Percentiles rank a stretch among this genome's conserved stretches.
Conservation (phyloP, 2,329 filamentous ascomycete species). For the Paecilomyces variotii region DNA sequence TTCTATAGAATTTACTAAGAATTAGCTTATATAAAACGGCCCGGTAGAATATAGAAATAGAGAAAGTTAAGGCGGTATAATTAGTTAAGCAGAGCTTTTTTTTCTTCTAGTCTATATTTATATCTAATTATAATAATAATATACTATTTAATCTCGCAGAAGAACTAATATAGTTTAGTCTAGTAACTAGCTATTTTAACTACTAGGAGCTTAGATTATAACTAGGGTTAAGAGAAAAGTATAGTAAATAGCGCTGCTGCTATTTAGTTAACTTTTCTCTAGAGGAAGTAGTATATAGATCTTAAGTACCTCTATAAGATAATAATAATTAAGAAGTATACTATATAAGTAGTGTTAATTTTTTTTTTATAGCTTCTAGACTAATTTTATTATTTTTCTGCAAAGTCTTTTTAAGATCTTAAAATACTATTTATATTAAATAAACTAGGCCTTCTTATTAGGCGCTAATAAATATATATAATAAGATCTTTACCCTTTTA, state of each 20-base stretch:
- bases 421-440: not conserved
- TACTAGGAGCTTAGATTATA: not conserved
- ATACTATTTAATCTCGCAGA: not conserved
- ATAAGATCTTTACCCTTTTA: conserved; percentile 8
- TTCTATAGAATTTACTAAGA: conserved; percentile 67
- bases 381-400: conserved; percentile 51
- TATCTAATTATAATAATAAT: conserved; percentile 4
- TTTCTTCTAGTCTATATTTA: too few relatives aligned
- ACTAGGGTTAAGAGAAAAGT: not conserved
- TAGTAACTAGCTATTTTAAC: not conserved
- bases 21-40: conserved; percentile 65
- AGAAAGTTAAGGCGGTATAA: conserved; percentile 56
- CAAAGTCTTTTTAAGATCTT: conserved; percentile 49
- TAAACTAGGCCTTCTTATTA: conserved; percentile 3
- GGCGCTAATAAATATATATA: not conserved
- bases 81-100: conserved; percentile 47
- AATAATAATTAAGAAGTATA: conserved; percentile 73
- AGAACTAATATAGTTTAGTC: not conserved
- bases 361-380: conserved; percentile 59
- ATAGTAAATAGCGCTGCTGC: conserved; percentile 14
- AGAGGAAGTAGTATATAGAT: conserved; percentile 12
- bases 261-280: not conserved
- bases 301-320: conserved; percentile 51
- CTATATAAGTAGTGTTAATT: conserved; percentile 71
- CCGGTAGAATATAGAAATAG: conserved; percentile 81